These are phyloP conservation scores for Pseudonitzschia pungens DNA, from an alignment of 108 stramenopile genomes.

Conservation along the genomic window DNA sequence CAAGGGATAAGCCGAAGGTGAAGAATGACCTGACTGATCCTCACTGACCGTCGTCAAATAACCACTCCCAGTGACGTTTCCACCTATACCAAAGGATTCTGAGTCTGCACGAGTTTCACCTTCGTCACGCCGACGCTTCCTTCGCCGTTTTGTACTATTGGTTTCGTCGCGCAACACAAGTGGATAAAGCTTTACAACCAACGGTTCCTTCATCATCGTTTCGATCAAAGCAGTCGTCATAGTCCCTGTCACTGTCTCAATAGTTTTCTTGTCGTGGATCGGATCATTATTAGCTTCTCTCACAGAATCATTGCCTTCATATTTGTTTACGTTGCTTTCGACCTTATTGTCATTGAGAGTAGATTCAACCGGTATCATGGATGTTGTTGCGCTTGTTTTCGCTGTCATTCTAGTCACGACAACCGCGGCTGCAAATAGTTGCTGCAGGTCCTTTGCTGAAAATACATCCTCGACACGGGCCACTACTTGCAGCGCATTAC, in stretches of 20 bases:
- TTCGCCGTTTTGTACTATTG: constrained; percentile 59
- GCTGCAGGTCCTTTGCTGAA: constrained; percentile 12
- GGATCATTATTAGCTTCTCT: neutral
- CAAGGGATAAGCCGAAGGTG: constrained; percentile 28
- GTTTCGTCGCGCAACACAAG: constrained; percentile 61
- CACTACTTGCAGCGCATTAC: constrained; percentile 67
- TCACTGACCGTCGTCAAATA: neutral
- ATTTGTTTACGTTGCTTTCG: neutral
- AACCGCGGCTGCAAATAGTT: neutral
- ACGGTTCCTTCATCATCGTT: constrained; percentile 30
- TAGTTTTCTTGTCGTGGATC: neutral
- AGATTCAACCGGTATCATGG: neutral
- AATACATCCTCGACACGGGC: constrained; percentile 38
- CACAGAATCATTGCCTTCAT: neutral
- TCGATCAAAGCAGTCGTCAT: constrained; percentile 10
- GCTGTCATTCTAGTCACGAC: constrained; percentile 7
- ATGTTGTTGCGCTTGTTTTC: constrained; percentile 1
- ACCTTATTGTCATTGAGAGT: no score
- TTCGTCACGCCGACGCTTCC: constrained; percentile 54
- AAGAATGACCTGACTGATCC: neutral
- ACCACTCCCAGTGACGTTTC: neutral
- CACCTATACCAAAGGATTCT: neutral
- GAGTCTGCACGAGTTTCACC: constrained; percentile 20
- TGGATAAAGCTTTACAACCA: constrained; percentile 78
- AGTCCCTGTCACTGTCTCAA: neutral